Percentiles rank a stretch among this genome's conserved stretches.
Evolutionary conservation across 495 filamentous ascomycete genomes (phyloP).

Genomic region (Annulohypoxylon maeteangense): DNA sequence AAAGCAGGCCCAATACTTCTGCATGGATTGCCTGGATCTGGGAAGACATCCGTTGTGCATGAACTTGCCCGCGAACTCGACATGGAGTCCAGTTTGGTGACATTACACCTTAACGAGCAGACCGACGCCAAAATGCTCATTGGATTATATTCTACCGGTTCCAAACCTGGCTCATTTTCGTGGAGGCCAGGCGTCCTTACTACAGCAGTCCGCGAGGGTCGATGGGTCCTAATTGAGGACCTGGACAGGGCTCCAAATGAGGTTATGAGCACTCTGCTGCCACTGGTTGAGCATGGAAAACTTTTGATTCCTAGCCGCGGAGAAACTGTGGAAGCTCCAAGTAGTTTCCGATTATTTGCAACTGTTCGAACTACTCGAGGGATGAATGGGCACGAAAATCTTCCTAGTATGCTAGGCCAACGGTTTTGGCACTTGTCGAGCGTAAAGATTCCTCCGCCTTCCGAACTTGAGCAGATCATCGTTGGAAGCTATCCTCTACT

Average conservation of each 20-base stretch:
- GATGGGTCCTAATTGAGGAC: conserved; percentile 97
- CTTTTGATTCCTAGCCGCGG: conserved; percentile 87
- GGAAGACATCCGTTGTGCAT: conserved; percentile 88
- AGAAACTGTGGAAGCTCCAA: conserved; percentile 81
- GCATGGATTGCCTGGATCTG: conserved; percentile 84
- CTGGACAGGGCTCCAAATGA: conserved; percentile 95
- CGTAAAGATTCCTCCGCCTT: conserved; percentile 71
- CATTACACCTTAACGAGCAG: conserved; percentile 95
- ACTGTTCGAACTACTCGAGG: conserved; percentile 84
- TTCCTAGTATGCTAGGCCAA: conserved; percentile 72
- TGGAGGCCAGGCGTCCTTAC: conserved; percentile 97
- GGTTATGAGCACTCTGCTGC: conserved; percentile 88
- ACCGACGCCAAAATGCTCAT: conserved; percentile 95
- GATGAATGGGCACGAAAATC: conserved; percentile 72
- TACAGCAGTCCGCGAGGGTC: conserved; percentile 89
- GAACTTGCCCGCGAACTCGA: conserved; percentile 82
- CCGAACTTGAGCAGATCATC: conserved; percentile 81
- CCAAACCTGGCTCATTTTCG: conserved; percentile 84
- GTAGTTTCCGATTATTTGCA: conserved; percentile 89
- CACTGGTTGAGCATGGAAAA: conserved; percentile 88
- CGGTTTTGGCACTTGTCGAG: conserved; percentile 83
- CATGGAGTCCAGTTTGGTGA: conserved; percentile 80
- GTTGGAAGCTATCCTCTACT: conserved; percentile 74
- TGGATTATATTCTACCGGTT: conserved; percentile 88
- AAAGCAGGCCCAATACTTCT: conserved; percentile 76